phyloP scores from a whole-genome alignment of 768 basidiomycete genomes.

The Kwoniella europaea region DNA sequence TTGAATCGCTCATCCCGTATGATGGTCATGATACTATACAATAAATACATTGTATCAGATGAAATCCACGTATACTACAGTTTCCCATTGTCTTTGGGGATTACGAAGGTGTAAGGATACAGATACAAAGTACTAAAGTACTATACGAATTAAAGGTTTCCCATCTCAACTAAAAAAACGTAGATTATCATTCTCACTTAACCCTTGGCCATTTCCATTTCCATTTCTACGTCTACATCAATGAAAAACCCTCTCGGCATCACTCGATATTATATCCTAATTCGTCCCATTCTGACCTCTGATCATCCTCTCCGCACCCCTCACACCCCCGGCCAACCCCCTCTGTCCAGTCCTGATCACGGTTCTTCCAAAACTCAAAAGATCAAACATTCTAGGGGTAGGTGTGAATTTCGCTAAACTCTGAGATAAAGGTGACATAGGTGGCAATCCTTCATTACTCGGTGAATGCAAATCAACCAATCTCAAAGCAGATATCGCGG shows the following conservation, averaged over 20 bases:
- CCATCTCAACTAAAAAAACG: no score
- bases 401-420: conserved; percentile 47
- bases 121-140: not conserved
- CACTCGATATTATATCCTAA: not conserved
- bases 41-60: not conserved
- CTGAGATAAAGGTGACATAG: conserved; percentile 32
- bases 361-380: conserved; percentile 46
- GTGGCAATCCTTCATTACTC: not conserved
- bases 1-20: not conserved
- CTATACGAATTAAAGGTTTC: not conserved
- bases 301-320: conserved; percentile 14
- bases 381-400: conserved; percentile 46
- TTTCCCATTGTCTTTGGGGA: no score
- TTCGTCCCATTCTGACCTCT: conserved; percentile 9
- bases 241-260: no score
- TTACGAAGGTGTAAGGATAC: not conserved
- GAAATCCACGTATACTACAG: not conserved
- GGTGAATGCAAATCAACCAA: not conserved
- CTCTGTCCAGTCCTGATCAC: conserved; percentile 34
- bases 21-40: conserved; percentile 2
- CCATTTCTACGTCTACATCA: no score
- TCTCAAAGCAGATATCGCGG: conserved; percentile 13
- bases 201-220: no score
- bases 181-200: no score
- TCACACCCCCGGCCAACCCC: conserved; percentile 18